phyloP scores from a whole-genome alignment of 2,329 filamentous ascomycete genomes.

The Epichloe sibirici region DNA sequence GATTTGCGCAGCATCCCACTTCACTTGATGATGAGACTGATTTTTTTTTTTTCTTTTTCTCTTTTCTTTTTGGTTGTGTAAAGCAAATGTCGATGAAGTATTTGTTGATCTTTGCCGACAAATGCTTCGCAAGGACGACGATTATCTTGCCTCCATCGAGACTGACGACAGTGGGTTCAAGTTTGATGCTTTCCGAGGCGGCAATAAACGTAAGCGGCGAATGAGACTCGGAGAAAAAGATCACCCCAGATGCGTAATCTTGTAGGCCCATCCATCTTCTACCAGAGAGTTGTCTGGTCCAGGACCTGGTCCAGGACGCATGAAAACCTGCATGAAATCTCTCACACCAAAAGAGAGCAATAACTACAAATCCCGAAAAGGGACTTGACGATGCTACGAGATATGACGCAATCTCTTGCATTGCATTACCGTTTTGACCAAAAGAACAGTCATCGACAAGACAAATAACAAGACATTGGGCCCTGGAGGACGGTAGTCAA shows the following conservation, averaged over 20 bases:
- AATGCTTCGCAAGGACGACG: slow-evolving; percentile 63
- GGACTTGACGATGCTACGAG: too few species aligned
- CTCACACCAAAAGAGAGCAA: too few species aligned
- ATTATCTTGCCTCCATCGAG: slow-evolving; percentile 20
- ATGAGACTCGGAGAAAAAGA: slow-evolving; percentile 18
- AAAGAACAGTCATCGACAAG: too few species aligned
- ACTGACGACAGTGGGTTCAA: slow-evolving; percentile 28
- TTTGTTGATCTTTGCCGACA: slow-evolving; percentile 77
- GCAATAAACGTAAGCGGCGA: slow-evolving; percentile 18
- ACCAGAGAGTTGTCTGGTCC: too few species aligned
- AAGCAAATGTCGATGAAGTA: slow-evolving; percentile 78
- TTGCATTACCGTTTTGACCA: too few species aligned
- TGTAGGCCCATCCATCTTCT: slow-evolving; percentile 10
- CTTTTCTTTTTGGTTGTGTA: background rate
- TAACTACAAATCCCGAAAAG: too few species aligned
- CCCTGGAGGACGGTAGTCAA: too few species aligned
- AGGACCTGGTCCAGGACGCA: too few species aligned
- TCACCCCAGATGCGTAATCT: slow-evolving; percentile 30
- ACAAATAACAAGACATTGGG: too few species aligned
- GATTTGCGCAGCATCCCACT: background rate
- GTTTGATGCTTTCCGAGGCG: slow-evolving; percentile 21
- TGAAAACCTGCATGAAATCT: too few species aligned
- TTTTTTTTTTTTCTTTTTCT: too few species aligned
- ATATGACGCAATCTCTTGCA: too few species aligned
- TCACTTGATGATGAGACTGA: background rate